Evolutionary conservation across 2,329 filamentous ascomycete genomes (phyloP).

Genomic region (Helotiales sp.): DNA sequence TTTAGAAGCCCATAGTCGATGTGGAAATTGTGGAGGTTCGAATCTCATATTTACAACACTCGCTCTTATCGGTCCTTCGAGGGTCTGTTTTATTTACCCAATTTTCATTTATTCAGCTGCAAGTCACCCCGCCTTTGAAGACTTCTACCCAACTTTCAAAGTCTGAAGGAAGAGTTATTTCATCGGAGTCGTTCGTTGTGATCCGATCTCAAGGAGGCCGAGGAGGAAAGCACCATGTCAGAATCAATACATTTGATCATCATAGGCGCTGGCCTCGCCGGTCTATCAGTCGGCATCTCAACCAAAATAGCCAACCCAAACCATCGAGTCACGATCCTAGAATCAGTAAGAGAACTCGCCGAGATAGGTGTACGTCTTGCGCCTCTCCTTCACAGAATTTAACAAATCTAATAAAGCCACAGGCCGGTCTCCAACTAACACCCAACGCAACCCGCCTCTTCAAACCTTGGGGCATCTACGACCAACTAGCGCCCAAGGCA

Average conservation of each 20-base stretch:
- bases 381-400: background rate
- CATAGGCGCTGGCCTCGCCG: constrained; percentile 50
- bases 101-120: background rate
- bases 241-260: constrained; percentile 46
- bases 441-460: constrained; percentile 41
- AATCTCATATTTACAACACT: background rate
- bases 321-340: constrained; percentile 50
- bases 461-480: constrained; percentile 39
- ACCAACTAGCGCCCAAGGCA: constrained; percentile 37
- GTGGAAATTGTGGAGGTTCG: background rate
- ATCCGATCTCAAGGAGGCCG: background rate
- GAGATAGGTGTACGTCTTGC: constrained; percentile 44
- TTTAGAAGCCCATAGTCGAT: background rate
- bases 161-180: no score
- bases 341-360: constrained; percentile 48
- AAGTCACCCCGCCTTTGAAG: background rate
- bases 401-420: background rate
- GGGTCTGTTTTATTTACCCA: no score
- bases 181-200: background rate
- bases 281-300: constrained; percentile 48
- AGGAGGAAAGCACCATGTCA: background rate
- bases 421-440: constrained; percentile 42
- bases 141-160: no score
- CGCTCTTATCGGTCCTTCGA: no score
- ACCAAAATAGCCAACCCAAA: constrained; percentile 43